Conservation (phyloP, 768 basidiomycete genomes). For the Artomyces pyxidatus region DNA sequence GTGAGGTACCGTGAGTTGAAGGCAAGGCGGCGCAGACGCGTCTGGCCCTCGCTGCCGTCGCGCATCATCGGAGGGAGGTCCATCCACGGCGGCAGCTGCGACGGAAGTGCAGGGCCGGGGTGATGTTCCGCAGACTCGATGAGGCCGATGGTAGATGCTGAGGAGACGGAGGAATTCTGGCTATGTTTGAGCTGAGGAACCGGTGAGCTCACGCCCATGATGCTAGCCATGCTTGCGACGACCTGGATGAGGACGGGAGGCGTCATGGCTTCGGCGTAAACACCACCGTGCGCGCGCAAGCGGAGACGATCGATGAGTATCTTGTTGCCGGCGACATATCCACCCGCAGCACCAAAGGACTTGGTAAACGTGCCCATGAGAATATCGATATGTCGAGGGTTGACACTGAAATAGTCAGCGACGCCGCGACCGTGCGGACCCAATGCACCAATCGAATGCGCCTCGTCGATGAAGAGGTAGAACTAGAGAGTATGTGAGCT, state of each 20-base stretch:
- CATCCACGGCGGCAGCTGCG: slow-evolving; percentile 71
- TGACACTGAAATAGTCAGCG: slow-evolving; percentile 84
- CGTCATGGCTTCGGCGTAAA: slow-evolving; percentile 86
- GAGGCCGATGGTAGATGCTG: slow-evolving; percentile 22
- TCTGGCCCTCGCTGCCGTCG: slow-evolving; percentile 78
- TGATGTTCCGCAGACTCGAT: slow-evolving; percentile 32
- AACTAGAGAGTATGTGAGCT: slow-evolving; percentile 55
- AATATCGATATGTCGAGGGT: slow-evolving; percentile 78
- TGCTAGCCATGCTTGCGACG: slow-evolving; percentile 87
- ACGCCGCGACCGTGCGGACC: slow-evolving; percentile 94
- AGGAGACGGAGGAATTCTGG: slow-evolving; percentile 26
- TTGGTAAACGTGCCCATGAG: slow-evolving; percentile 99
- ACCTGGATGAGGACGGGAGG: slow-evolving; percentile 90
- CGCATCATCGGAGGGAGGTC: slow-evolving; percentile 61
- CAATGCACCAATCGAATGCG: slow-evolving; percentile 93
- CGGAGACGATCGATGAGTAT: slow-evolving; percentile 76
- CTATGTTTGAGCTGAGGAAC: slow-evolving; percentile 23
- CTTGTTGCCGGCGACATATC: slow-evolving; percentile 87
- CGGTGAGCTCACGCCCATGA: slow-evolving; percentile 73
- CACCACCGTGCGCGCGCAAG: slow-evolving; percentile 67
- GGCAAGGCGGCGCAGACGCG: slow-evolving; percentile 78
- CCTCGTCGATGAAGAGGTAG: slow-evolving; percentile 93
- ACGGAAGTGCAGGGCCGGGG: slow-evolving; percentile 62
- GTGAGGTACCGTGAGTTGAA: slow-evolving; percentile 95
- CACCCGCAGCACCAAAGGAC: slow-evolving; percentile 89